Evolutionary conservation across 2,329 filamentous ascomycete species (phyloP).

Genomic region (Hypomyces perniciosus): DNA sequence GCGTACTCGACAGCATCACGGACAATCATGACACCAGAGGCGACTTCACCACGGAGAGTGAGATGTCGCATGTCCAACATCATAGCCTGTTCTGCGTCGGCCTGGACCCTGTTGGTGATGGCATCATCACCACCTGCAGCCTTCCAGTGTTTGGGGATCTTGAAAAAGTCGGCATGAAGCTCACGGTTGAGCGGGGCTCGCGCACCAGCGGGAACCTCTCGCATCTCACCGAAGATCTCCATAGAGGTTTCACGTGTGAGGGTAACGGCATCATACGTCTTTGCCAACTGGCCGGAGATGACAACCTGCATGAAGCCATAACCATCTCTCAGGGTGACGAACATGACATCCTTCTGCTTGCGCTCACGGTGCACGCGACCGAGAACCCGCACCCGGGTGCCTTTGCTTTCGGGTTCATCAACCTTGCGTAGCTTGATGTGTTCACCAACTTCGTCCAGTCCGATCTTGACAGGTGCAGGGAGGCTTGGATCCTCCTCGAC

Average conservation of each 20-base stretch:
- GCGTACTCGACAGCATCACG: slow-evolving; percentile 74
- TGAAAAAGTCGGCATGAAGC: slow-evolving; percentile 84
- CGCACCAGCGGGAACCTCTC: slow-evolving; percentile 68
- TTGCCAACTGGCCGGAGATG: slow-evolving; percentile 70
- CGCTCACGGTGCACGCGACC: slow-evolving; percentile 78
- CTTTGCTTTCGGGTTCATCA: slow-evolving; percentile 45
- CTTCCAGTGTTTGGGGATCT: slow-evolving; percentile 57
- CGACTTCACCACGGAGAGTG: slow-evolving; percentile 74
- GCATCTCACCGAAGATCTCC: slow-evolving; percentile 76
- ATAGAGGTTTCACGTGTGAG: slow-evolving; percentile 85
- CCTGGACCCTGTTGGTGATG: slow-evolving; percentile 70
- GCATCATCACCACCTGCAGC: slow-evolving; percentile 84
- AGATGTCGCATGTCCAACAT: slow-evolving; percentile 80
- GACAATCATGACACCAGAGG: slow-evolving; percentile 82
- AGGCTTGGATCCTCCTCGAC: slow-evolving; percentile 56
- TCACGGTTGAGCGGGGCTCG: slow-evolving; percentile 80
- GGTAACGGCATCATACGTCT: slow-evolving; percentile 85
- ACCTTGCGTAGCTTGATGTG: slow-evolving; percentile 27
- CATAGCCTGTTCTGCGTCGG: slow-evolving; percentile 48
- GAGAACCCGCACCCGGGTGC: slow-evolving; percentile 70
- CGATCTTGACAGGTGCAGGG: slow-evolving; percentile 75
- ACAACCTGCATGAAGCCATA: slow-evolving; percentile 39
- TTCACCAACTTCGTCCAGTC: slow-evolving; percentile 30
- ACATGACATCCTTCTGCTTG: slow-evolving; percentile 71
- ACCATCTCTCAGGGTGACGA: slow-evolving; percentile 80